Evolutionary conservation across 176 grass and related monocot genomes (phyloP).

Genomic region (Alloteropsis semialata): DNA sequence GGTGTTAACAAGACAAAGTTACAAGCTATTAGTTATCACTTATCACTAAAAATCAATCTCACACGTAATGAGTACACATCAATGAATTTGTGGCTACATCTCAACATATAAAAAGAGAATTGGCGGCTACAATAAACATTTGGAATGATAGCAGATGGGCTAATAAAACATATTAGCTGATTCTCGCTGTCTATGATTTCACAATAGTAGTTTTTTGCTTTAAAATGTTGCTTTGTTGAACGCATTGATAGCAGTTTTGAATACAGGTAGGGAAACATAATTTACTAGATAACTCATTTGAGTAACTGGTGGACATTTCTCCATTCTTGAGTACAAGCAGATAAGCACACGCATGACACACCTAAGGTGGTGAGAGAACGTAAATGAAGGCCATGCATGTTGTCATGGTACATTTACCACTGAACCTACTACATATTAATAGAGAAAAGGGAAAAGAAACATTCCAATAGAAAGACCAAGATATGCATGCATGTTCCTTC

Average conservation of each 20-base stretch:
- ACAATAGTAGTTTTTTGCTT: neutral
- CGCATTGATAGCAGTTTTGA: neutral
- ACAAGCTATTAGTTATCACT: neutral
- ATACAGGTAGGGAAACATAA: neutral
- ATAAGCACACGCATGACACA: neutral
- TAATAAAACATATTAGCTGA: neutral
- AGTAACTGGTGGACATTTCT: neutral
- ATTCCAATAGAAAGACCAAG: neutral
- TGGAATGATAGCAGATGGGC: neutral
- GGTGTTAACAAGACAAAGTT: neutral
- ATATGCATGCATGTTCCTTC: neutral
- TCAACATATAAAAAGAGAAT: neutral
- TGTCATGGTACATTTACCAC: neutral
- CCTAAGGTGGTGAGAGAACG: neutral
- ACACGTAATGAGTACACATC: neutral
- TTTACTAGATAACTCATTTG: neutral
- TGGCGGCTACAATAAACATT: neutral
- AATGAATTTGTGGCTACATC: neutral
- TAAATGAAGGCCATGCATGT: neutral
- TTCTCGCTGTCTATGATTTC: neutral
- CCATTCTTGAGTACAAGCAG: neutral
- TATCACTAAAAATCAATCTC: conserved; percentile 1
- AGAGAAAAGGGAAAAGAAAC: neutral
- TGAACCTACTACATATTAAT: neutral
- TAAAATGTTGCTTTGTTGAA: neutral